Evolutionary conservation across 768 basidiomycete genomes (phyloP).

Genomic region (Kwoniella botswanensis): DNA sequence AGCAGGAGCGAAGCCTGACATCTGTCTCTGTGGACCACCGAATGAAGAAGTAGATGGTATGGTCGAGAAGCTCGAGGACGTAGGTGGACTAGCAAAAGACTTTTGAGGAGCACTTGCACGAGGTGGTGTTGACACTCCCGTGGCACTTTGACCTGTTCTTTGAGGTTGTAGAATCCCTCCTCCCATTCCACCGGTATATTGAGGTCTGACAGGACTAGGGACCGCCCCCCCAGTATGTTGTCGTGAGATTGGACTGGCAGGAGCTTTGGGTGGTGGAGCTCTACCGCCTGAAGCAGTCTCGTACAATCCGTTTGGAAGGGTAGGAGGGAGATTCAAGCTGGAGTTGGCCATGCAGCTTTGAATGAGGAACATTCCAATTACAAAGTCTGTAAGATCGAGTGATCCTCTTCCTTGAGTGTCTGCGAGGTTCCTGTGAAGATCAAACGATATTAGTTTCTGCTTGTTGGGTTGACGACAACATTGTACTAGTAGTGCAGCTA

Average conservation of each 20-base stretch:
- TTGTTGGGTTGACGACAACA: not conserved
- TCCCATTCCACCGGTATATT: conserved; percentile 36
- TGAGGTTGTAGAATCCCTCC: conserved; percentile 48
- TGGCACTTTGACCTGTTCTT: conserved; percentile 63
- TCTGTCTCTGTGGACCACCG: conserved; percentile 23
- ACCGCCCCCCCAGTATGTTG: conserved; percentile 62
- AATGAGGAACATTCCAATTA: conserved; percentile 94
- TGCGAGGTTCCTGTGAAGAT: conserved; percentile 75
- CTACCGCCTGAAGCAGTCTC: conserved; percentile 69
- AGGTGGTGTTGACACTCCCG: conserved; percentile 34
- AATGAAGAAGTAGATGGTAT: conserved; percentile 27
- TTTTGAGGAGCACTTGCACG: conserved; percentile 38
- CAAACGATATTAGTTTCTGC: not conserved
- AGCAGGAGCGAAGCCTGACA: conserved; percentile 16
- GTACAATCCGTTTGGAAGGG: conserved; percentile 81
- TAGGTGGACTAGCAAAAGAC: conserved; percentile 27
- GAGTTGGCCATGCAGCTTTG: conserved; percentile 86
- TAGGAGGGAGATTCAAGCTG: conserved; percentile 71
- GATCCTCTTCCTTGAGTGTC: conserved; percentile 90
- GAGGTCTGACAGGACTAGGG: conserved; percentile 37
- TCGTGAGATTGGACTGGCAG: conserved; percentile 61
- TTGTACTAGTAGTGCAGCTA: too few species aligned
- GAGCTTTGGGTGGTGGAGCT: conserved; percentile 36
- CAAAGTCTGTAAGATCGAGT: conserved; percentile 89
- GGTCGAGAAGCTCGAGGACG: conserved; percentile 25